A percentile compares a stretch with the other conserved stretches of the same genome.
phyloP scores from a whole-genome alignment of 768 basidiomycete genomes.

The Filobasidium wieringae region DNA sequence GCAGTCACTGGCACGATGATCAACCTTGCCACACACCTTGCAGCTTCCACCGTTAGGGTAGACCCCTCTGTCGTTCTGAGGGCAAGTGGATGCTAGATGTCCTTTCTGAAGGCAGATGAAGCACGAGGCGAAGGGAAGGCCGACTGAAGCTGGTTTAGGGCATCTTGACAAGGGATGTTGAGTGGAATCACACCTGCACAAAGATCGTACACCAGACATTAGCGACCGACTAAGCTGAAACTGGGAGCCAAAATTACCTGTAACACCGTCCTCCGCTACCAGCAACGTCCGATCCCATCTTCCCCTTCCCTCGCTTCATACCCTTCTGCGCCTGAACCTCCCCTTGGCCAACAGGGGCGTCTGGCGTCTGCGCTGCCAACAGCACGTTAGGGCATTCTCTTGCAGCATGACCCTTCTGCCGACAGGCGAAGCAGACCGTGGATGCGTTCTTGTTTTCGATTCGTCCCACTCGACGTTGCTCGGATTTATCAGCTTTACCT shows the following conservation, averaged over 20 bases:
- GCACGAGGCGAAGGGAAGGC: constrained; percentile 80
- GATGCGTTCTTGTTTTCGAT: constrained; percentile 48
- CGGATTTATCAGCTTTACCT: constrained; percentile 39
- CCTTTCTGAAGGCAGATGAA: constrained; percentile 77
- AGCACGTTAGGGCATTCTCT: constrained; percentile 58
- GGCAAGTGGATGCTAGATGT: constrained; percentile 74
- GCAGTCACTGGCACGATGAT: constrained; percentile 79
- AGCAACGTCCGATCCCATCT: constrained; percentile 28
- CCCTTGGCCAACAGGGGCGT: constrained; percentile 6
- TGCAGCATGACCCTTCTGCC: constrained; percentile 69
- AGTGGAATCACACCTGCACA: constrained; percentile 62
- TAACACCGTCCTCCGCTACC: constrained; percentile 54
- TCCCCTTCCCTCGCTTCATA: constrained; percentile 26
- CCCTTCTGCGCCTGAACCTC: constrained; percentile 12
- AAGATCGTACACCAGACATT: not conserved
- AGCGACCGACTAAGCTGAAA: not conserved
- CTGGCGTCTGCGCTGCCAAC: constrained; percentile 21
- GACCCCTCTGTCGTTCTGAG: constrained; percentile 67
- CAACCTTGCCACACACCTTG: constrained; percentile 73
- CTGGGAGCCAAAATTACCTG: constrained; percentile 45
- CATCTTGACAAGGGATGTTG: constrained; percentile 71
- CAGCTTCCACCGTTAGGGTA: constrained; percentile 87
- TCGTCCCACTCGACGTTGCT: constrained; percentile 56
- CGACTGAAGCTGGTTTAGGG: constrained; percentile 46
- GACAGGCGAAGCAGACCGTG: constrained; percentile 77